Evolutionary conservation across 176 grass and related monocot genomes (phyloP), one percentile per base, ranked within the genome.

Genomic region (Oryza rufipogon): DNA sequence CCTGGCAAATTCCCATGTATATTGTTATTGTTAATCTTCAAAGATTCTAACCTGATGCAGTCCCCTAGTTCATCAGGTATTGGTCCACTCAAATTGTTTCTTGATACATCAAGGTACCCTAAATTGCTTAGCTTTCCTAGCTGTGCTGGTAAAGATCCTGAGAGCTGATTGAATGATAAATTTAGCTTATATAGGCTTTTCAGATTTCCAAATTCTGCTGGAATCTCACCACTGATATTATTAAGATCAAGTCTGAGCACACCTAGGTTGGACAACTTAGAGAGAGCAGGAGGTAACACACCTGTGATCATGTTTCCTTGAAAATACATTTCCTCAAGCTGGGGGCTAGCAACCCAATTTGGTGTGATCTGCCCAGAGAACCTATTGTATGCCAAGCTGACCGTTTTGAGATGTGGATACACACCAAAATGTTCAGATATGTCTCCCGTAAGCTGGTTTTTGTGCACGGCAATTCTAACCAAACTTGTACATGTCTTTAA

Each of bases 1-100:
- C 2, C 20, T 1, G 91, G 85, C 45, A 93, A 48, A 6, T 25
- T 90, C 3, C 91, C 87, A 16, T 0, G 49, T 0, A 92, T 46
- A 0, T 2, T 39, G 1, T 92, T 92, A 0, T 20, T 41, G 15
- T 71, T 87, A 1, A 82, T 16, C 11, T 77, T 71, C 39, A 87
- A 45, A 15, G 7, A 71, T 0, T 0, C 11, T 6, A 82, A 16
- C 2, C 26, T 82, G 11, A 15, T 33, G 10, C 78, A 87, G 3
- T 4, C 11, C 13, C 26, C 73, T 0, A 87, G 9, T 65, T n/a
- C 1, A 0, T 39, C 71, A 0, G 72, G 72, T 87, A 82, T 65
- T 2, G 20, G 12, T 41, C 86, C 86, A 23, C 72, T 71, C 9
- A 82, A 11, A 15, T 3, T 76, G 14, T 87, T 87, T 2, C 26